A percentile compares a stretch with the other conserved stretches of the same genome.
These are phyloP conservation scores for Avena atlantica DNA, from an alignment of 176 grass and related monocot genomes.

Conservation along the genomic window DNA sequence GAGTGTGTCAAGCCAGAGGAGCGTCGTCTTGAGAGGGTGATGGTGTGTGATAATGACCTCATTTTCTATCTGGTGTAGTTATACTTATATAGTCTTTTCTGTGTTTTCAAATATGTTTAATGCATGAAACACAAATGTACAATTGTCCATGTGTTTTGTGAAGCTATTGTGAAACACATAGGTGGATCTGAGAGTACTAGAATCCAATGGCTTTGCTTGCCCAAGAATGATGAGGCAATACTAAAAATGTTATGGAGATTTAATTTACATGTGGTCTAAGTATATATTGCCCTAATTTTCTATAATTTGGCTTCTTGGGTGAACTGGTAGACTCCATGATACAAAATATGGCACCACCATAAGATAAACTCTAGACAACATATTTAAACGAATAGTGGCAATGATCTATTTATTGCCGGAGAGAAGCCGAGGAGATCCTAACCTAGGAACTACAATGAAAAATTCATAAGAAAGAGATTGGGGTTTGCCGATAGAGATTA, in stretches of 20 bases:
- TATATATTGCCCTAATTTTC: no score
- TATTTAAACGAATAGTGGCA: no score
- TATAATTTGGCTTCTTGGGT: no score
- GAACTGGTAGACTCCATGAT: no score
- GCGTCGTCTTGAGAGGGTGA: neutral
- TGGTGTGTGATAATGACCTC: neutral
- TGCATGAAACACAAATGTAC: neutral
- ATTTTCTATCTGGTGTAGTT: neutral
- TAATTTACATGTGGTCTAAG: neutral
- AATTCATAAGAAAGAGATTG: no score
- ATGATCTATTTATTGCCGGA: no score
- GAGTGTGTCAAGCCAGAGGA: neutral
- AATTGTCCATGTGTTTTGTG: neutral
- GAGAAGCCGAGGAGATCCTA: no score
- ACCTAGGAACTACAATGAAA: no score
- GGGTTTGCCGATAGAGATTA: no score
- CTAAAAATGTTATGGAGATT: neutral
- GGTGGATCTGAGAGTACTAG: neutral
- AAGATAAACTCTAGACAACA: no score
- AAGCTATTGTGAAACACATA: neutral
- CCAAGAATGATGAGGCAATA: neutral
- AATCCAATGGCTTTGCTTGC: neutral
- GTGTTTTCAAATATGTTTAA: neutral
- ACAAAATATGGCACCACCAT: no score
- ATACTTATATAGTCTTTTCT: neutral